Conservation (phyloP, 805 yeast genomes). For the Spencermartinsiella europaea region DNA sequence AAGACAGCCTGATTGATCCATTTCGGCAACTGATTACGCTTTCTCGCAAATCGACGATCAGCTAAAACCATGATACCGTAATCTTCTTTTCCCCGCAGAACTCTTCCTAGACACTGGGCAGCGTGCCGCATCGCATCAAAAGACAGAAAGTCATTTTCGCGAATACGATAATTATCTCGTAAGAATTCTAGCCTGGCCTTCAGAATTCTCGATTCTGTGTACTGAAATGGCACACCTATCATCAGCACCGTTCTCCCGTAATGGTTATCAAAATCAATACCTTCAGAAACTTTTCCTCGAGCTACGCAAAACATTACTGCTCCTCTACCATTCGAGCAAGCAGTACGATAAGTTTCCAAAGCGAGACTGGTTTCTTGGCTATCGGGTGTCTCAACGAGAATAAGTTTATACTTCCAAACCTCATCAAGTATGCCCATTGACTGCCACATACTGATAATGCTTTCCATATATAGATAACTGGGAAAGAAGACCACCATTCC, state of each 20-base stretch:
- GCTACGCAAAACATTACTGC: constrained; percentile 96
- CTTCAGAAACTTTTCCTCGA: constrained; percentile 98
- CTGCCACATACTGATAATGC: constrained; percentile 98
- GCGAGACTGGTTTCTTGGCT: constrained; percentile 98
- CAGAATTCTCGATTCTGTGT: constrained; percentile 92
- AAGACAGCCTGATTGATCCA: constrained; percentile 94
- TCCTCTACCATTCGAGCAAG: constrained; percentile 96
- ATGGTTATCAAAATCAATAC: constrained; percentile 98
- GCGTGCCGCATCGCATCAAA: constrained; percentile 99
- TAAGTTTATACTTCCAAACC: constrained; percentile 95
- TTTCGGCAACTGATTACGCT: constrained; percentile 83
- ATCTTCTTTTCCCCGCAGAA: constrained; percentile 95
- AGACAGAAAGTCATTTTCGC: constrained; percentile 90
- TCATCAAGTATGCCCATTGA: constrained; percentile 96
- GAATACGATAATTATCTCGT: constrained; percentile 86
- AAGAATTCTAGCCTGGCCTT: constrained; percentile 92
- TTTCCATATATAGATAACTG: constrained; percentile 94
- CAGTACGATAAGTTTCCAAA: constrained; percentile 89
- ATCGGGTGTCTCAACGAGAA: constrained; percentile 96
- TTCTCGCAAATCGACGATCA: constrained; percentile 84
- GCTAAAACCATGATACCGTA: constrained; percentile 98
- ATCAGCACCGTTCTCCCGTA: constrained; percentile 95
- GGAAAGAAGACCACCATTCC: constrained; percentile 98
- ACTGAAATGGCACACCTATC: constrained; percentile 99
- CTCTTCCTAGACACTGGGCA: constrained; percentile 97